Evolutionary conservation across 345 rosid species (phyloP).

Genomic region (Garcia nutans): DNA sequence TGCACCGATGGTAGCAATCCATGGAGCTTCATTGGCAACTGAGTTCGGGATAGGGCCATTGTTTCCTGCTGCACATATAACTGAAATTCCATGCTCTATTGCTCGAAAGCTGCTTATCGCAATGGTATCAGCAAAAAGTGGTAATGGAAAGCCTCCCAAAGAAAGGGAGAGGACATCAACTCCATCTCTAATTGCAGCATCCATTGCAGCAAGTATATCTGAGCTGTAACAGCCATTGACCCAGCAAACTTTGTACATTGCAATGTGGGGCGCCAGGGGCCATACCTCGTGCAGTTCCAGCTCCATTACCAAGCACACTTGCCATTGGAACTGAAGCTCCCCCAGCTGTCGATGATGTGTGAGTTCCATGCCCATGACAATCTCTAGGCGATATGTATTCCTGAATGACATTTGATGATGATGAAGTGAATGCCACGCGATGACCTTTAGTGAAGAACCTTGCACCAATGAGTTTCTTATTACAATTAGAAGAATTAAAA

Average conservation of each 20-base stretch:
- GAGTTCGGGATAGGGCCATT: slow-evolving; percentile 76
- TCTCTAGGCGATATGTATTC: slow-evolving; percentile 78
- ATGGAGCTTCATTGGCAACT: slow-evolving; percentile 87
- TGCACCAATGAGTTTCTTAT: slow-evolving; percentile 80
- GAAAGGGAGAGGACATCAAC: slow-evolving; percentile 90
- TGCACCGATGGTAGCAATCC: slow-evolving; percentile 87
- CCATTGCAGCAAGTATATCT: slow-evolving; percentile 85
- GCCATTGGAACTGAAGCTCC: slow-evolving; percentile 71
- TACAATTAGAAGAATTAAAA: slow-evolving; percentile 59
- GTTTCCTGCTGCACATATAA: slow-evolving; percentile 88
- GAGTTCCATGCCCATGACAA: slow-evolving; percentile 87
- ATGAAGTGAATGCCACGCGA: slow-evolving; percentile 44
- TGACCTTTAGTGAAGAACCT: slow-evolving; percentile 83
- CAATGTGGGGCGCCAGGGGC: slow-evolving; percentile 88
- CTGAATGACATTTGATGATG: slow-evolving; percentile 38
- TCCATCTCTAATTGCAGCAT: slow-evolving; percentile 68
- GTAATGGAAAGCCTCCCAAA: slow-evolving; percentile 80
- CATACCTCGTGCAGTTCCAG: slow-evolving; percentile 82
- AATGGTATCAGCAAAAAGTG: slow-evolving; percentile 74
- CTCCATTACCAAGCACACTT: slow-evolving; percentile 66
- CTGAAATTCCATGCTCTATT: slow-evolving; percentile 74
- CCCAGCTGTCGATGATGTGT: slow-evolving; percentile 84
- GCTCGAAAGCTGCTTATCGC: slow-evolving; percentile 93
- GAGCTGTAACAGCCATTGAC: slow-evolving; percentile 81
- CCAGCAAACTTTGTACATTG: slow-evolving; percentile 91